Conservation (phyloP, 768 basidiomycete genomes). For the Termitomyces sp. region DNA sequence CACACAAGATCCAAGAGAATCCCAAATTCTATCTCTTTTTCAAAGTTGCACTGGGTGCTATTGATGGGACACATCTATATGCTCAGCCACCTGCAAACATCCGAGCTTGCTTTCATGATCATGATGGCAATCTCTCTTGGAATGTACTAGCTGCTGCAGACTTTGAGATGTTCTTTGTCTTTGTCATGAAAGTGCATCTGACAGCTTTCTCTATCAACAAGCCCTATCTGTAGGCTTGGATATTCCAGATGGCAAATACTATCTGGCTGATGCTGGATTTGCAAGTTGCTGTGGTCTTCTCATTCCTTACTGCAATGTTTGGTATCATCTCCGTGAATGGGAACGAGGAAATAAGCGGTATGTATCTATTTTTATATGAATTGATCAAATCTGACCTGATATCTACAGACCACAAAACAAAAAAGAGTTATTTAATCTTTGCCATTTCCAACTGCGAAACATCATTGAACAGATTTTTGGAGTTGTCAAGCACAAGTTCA, state of each 20-base stretch:
- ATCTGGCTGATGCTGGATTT: too few species aligned
- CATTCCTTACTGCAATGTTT: background rate
- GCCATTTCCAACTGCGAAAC: constrained; percentile 20
- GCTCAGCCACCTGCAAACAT: background rate
- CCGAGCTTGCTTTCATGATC: background rate
- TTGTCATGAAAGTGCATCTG: too few species aligned
- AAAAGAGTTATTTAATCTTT: constrained; percentile 23
- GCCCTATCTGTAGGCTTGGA: background rate
- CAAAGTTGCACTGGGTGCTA: too few species aligned
- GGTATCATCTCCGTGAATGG: background rate
- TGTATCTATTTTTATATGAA: too few species aligned
- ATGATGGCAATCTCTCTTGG: background rate
- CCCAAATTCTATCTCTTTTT: too few species aligned
- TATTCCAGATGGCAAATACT: too few species aligned
- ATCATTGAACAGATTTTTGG: constrained; percentile 25
- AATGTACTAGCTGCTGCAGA: background rate
- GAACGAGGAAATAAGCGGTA: too few species aligned
- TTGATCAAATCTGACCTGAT: too few species aligned
- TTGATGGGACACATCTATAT: background rate
- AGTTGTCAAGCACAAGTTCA: too few species aligned
- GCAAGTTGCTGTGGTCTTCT: background rate
- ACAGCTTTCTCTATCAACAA: too few species aligned
- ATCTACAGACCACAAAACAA: constrained; percentile 20
- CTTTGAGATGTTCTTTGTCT: background rate
- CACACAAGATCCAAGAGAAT: too few species aligned